Base-by-base conservation (phyloP, 805 yeast genomes). In the Wickerhamiella spandovensis region DNA sequence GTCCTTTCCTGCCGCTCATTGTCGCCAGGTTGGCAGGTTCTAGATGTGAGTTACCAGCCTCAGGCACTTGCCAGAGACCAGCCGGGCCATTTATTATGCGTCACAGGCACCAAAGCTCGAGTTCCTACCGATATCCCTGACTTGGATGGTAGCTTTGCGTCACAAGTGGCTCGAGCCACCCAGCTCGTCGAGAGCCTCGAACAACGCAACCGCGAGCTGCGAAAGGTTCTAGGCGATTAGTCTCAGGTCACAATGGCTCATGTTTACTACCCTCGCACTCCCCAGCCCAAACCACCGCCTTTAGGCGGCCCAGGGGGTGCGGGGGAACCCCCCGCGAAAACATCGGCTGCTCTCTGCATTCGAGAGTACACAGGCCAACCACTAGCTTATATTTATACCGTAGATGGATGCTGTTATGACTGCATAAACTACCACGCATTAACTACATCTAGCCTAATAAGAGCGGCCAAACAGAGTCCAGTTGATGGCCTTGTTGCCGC, bases 381-480 rank as follows among this genome's bases (percentile, higher is more conserved):
- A n/a, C n/a, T n/a, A n/a, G n/a, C n/a, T n/a, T n/a, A n/a, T n/a
- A n/a, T n/a, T n/a, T n/a, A n/a, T n/a, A n/a, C n/a, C n/a, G n/a
- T n/a, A n/a, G n/a, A n/a, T n/a, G n/a, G n/a, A n/a, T n/a, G n/a
- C n/a, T n/a, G n/a, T n/a, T n/a, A n/a, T n/a, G n/a, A n/a, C n/a
- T n/a, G n/a, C n/a, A n/a, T n/a, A n/a, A n/a, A n/a, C n/a, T n/a
- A 13, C n/a, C 44, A 22, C 20, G 18, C 17, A 41, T 7, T 9
- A 21, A 20, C 25, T 47, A n/a, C 17, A 18, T 8, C 24, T 21
- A 22, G n/a, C 22, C 54, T 77, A 92, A 68, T 92, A 92, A 43
- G 95, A 85, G 73, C 99, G 82, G 63, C 99, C 99, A 64, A 92
- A 92, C 90, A 92, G 79, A 61, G 95, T 84, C 77, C 84, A 92